A percentile compares a stretch with the other conserved stretches of the same genome.
Evolutionary conservation across 306 rosid species (phyloP).

Genomic region (Rubus idaeus): DNA sequence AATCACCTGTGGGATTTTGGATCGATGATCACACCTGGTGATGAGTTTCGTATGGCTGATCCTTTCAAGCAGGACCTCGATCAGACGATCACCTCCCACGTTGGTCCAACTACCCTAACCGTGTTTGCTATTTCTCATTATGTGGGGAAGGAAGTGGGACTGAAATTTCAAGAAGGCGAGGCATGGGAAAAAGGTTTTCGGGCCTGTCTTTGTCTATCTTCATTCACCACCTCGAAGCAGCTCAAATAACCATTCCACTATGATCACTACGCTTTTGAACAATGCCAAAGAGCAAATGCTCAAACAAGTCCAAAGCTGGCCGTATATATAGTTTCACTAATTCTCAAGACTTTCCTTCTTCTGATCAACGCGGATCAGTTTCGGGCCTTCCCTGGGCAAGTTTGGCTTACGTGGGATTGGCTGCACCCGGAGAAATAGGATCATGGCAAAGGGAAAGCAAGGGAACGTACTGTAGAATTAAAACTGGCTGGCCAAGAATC

Average conservation of each 20-base stretch:
- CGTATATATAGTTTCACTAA: constrained; percentile 77
- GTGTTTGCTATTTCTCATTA: constrained; percentile 81
- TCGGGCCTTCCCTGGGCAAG: constrained; percentile 34
- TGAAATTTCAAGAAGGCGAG: constrained; percentile 58
- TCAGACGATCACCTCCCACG: constrained; percentile 81
- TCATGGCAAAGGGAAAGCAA: constrained; percentile 84
- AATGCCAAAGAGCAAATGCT: constrained; percentile 59
- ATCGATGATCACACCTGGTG: constrained; percentile 70
- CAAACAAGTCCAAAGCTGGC: constrained; percentile 60
- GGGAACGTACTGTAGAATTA: constrained; percentile 34
- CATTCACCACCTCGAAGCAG: constrained; percentile 32
- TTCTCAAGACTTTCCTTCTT: constrained; percentile 46
- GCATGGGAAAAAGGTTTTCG: constrained; percentile 72
- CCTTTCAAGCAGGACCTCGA: constrained; percentile 76
- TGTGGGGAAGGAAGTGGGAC: constrained; percentile 34
- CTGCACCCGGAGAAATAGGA: constrained; percentile 59
- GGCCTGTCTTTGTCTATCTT: constrained; percentile 64
- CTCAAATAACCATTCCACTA: neutral
- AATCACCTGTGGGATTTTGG: constrained; percentile 63
- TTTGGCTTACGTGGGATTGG: constrained; percentile 66
- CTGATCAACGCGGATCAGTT: constrained; percentile 56
- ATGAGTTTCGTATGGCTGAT: constrained; percentile 63
- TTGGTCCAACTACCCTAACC: constrained; percentile 60
- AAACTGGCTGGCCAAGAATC: too few relatives aligned
- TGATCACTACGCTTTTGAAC: constrained; percentile 44